Percentiles rank a stretch among this genome's conserved stretches.
Evolutionary conservation across 73 alveolate genomes (phyloP).

Genomic region (Vitrella brassicaformis): DNA sequence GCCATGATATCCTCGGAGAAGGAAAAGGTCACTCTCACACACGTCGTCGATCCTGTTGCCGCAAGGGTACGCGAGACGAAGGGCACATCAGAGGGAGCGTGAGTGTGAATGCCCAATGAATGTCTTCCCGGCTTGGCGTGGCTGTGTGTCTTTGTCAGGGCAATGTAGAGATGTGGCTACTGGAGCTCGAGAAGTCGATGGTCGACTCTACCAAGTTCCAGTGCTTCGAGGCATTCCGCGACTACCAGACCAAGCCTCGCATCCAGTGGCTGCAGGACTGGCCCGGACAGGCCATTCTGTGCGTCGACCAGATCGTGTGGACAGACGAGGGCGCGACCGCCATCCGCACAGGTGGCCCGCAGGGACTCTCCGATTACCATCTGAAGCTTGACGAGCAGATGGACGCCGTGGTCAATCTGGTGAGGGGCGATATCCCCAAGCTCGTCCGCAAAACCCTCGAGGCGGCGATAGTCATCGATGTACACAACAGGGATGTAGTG

Average conservation of each 20-base stretch:
- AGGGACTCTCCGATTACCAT: constrained; percentile 19
- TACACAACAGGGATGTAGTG: constrained; percentile 59
- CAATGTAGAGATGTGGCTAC: constrained; percentile 75
- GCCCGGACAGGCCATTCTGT: background rate
- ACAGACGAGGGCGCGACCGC: constrained; percentile 20
- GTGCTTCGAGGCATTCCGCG: constrained; percentile 44
- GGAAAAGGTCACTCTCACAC: constrained; percentile 61
- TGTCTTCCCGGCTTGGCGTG: too few relatives aligned
- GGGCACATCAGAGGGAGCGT: too few relatives aligned
- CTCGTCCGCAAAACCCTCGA: constrained; percentile 54
- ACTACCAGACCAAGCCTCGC: constrained; percentile 41
- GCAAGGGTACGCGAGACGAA: too few relatives aligned
- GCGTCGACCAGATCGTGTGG: constrained; percentile 85
- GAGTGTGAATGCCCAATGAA: too few relatives aligned
- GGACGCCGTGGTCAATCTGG: constrained; percentile 51
- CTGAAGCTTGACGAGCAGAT: constrained; percentile 48
- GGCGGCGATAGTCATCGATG: constrained; percentile 61
- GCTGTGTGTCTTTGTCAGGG: constrained; percentile 34
- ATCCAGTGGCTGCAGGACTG: constrained; percentile 66
- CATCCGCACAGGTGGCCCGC: background rate
- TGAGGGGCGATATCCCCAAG: constrained; percentile 56
- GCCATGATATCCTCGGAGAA: constrained; percentile 78
- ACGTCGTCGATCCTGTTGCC: constrained; percentile 53
- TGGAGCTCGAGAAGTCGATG: constrained; percentile 67
- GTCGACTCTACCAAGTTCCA: constrained; percentile 54